phyloP scores from a whole-genome alignment of 371 early-diverging fungal genomes.

The Haplosporangium sp. region DNA sequence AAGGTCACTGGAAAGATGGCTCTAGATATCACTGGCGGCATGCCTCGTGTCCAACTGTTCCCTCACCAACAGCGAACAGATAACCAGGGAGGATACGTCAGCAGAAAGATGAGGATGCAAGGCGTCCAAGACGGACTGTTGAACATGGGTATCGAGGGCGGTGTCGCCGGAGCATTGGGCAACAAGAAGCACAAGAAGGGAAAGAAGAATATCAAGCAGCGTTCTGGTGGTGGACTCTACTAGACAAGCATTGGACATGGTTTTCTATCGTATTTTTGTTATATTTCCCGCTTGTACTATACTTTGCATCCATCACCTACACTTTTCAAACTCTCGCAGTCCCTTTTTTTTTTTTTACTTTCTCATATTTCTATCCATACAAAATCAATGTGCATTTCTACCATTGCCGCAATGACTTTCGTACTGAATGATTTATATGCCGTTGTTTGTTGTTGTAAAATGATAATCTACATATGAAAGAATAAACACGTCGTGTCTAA shows the following conservation, averaged over 20 bases:
- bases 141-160: constrained; percentile 58
- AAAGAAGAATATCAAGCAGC: constrained; percentile 78
- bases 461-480: background rate
- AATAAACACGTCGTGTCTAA: constrained; percentile 2
- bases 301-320: too few relatives aligned
- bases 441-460: background rate
- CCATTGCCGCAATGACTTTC: too few relatives aligned
- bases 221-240: constrained; percentile 70
- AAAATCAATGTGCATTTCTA: too few relatives aligned
- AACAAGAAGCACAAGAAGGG: constrained; percentile 88
- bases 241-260: too few relatives aligned
- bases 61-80: constrained; percentile 67
- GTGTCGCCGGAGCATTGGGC: constrained; percentile 48
- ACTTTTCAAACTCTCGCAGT: background rate
- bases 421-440: too few relatives aligned
- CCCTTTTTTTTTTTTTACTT: background rate
- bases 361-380: background rate
- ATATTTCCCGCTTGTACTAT: too few relatives aligned
- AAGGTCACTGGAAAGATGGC: constrained; percentile 65
- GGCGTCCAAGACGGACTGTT: constrained; percentile 27
- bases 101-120: constrained; percentile 35
- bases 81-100: constrained; percentile 60
- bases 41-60: constrained; percentile 69
- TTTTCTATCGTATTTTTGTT: too few relatives aligned
- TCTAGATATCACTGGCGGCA: constrained; percentile 54